Evolutionary conservation across 257 asterid species (phyloP), one percentile per base, ranked within the genome.

Genomic region (Plantago major): DNA sequence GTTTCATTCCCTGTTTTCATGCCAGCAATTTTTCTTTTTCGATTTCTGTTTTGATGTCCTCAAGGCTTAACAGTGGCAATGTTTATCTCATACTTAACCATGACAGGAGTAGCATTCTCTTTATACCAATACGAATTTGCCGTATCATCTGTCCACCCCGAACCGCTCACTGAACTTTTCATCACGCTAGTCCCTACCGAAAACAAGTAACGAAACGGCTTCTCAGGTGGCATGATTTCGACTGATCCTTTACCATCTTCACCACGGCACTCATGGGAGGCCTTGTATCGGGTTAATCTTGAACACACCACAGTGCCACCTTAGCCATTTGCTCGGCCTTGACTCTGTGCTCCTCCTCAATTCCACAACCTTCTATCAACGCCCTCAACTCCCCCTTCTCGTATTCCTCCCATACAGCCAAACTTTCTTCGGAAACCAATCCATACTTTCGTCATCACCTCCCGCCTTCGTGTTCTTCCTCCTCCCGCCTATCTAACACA

Each of bases 231-330:
- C 67, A 64, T 60, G 9, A 72, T 58, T 22, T 70, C 79, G 14
- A 73, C 75, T 58, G 76, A 74, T 49, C 79, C 81, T 79, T 81
- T 59, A 75, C 28, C 79, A 73, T 75, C 64, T 73, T 75, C 73
- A 79, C 79, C 52, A 75, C 79, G 0, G 63, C 73, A 63, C 70
- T 67, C 69, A 66, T 72, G 1, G 72, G 57, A 1, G 73, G 70
- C 52, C 76, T 46, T 3, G 57, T 66, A 0, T 55, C 65, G 0
- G 73, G 77, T 6, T 68, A 60, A 26, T 62, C 65, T 62, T 72
- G 77, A 8, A 72, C 73, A 49, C 73, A 72, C 77, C 72, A 72
- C 12, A 72, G 30, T 3, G 77, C 77, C n/a, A 72, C 57, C 56
- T 45, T 46, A 40, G 73, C 58, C 69, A 54, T 66, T 38, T 60